Base-by-base conservation (phyloP, 2,329 filamentous ascomycete genomes). In the Xylariaceae sp. region DNA sequence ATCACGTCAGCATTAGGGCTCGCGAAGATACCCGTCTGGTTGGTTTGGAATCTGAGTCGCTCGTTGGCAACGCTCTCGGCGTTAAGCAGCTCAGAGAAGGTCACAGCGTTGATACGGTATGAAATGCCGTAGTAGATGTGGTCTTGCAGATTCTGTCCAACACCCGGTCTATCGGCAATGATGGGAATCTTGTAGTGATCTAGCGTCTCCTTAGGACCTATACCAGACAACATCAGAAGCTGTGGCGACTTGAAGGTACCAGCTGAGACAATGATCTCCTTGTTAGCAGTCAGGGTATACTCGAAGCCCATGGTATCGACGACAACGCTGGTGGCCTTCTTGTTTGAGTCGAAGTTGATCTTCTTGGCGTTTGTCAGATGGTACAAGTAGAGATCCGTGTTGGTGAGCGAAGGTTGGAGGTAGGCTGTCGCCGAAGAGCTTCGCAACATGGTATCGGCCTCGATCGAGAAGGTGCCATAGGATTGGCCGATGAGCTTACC, bases 121-220 rank as follows among this genome's bases (percentile, higher is more conserved):
- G 62, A 56, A 23, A 65, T 55, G 14, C 61, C 60, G 43, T 62
- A 64, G 44, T 62, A 53, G 22, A 59, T 53, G 29, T 74, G 76
- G 58, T 85, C 79, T 60, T 77, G 71, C 6, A 85, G 64, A 61
- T 82, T 82, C 21, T 69, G 72, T n/a, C 81, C 81, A 8, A 85
- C 79, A 37, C 79, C 80, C 0, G 78, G 78, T 2, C 76, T 66
- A 54, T 83, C 70, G 1, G 67, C 63, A 37, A 81, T 55, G 6
- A 80, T 69, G 1, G 70, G 63, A 47, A 83, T 81, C 22, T 64
- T 59, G 51, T 73, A 54, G 23, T 52, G 41, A 17, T 55, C 34
- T 14, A 70, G 58, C 20, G 61, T 58, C 1, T 52, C 53, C 6
- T 52, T 49, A 5, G 64, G 57, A 14, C 70, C 70, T 38, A 72